These are phyloP conservation scores for Hyphopichia homilentoma DNA, from an alignment of 805 yeast genomes.

Conservation along the genomic window DNA sequence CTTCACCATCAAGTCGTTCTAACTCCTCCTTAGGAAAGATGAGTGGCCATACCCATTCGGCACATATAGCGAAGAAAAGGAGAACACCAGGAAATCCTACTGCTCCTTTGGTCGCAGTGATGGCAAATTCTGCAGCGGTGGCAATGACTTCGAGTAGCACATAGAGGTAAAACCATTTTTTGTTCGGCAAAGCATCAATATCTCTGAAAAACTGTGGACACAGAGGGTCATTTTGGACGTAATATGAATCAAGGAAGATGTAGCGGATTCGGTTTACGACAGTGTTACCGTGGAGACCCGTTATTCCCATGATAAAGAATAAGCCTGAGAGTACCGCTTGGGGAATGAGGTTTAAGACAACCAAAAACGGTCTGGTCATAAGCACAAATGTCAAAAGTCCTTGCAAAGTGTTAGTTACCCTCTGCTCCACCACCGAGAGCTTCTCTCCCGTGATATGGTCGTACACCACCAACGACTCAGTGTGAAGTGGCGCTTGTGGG, in stretches of 20 bases:
- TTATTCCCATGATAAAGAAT: slow-evolving; percentile 89
- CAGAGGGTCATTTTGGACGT: slow-evolving; percentile 30
- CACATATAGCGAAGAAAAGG: slow-evolving; percentile 63
- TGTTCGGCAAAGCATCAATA: slow-evolving; percentile 22
- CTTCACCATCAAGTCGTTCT: slow-evolving; percentile 59
- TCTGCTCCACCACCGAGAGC: slow-evolving; percentile 76
- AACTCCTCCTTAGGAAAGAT: slow-evolving; percentile 63
- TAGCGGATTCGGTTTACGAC: slow-evolving; percentile 61
- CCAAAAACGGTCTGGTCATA: slow-evolving; percentile 84
- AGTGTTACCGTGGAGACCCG: slow-evolving; percentile 67
- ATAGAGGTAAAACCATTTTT: slow-evolving; percentile 54
- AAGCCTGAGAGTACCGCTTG: slow-evolving; percentile 92
- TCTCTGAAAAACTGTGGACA: slow-evolving; percentile 34
- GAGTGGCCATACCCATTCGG: slow-evolving; percentile 55
- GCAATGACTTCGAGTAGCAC: slow-evolving; percentile 59
- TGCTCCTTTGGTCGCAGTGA: slow-evolving; percentile 84
- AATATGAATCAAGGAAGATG: slow-evolving; percentile 53
- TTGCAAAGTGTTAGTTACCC: slow-evolving; percentile 80
- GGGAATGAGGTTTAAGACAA: slow-evolving; percentile 80
- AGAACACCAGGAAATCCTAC: slow-evolving; percentile 91
- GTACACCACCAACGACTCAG: slow-evolving; percentile 66
- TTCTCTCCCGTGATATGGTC: slow-evolving; percentile 35
- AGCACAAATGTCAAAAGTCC: slow-evolving; percentile 80
- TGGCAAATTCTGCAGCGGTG: slow-evolving; percentile 76
- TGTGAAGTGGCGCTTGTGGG: slow-evolving; percentile 96